Conservation (phyloP, 2,329 filamentous ascomycete species). For the Bipolaris sorokiniana region DNA sequence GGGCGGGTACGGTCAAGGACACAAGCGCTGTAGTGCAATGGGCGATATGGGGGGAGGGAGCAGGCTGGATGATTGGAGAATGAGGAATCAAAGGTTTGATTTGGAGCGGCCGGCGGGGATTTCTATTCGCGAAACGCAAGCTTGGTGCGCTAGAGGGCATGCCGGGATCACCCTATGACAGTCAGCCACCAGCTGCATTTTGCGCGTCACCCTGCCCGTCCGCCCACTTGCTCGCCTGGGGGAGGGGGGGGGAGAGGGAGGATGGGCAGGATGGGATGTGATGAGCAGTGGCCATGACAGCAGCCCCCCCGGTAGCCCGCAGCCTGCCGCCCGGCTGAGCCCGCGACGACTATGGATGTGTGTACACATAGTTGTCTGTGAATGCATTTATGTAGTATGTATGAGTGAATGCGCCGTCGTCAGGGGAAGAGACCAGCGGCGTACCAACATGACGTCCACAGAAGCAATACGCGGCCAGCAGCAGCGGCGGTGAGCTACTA, state of each 20-base stretch:
- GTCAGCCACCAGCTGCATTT: conserved; percentile 20
- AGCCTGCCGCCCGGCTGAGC: no score
- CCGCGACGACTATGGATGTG: not conserved
- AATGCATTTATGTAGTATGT: not conserved
- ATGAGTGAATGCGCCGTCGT: not conserved
- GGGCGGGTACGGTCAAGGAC: conserved; percentile 8
- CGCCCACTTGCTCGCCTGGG: not conserved
- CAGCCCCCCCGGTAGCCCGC: no score
- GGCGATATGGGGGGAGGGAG: conserved; percentile 5
- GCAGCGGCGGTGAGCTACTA: conserved; percentile 19
- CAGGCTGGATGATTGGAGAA: conserved; percentile 34
- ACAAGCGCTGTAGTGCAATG: conserved; percentile 31
- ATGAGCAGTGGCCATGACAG: not conserved
- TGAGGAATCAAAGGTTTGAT: conserved; percentile 16
- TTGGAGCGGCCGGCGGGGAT: conserved; percentile 24
- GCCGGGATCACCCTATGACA: conserved; percentile 28
- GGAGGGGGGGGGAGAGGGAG: no score
- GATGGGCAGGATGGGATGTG: no score
- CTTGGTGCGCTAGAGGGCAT: conserved; percentile 17
- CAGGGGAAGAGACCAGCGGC: no score
- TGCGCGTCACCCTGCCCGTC: conserved; percentile 1
- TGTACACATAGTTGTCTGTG: not conserved
- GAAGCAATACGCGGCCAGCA: conserved; percentile 13
- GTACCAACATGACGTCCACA: conserved; percentile 13
- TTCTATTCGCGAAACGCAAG: conserved; percentile 23